Base-by-base conservation (phyloP, 371 early-diverging fungal genomes). In the Rhizopus stolonifer region DNA sequence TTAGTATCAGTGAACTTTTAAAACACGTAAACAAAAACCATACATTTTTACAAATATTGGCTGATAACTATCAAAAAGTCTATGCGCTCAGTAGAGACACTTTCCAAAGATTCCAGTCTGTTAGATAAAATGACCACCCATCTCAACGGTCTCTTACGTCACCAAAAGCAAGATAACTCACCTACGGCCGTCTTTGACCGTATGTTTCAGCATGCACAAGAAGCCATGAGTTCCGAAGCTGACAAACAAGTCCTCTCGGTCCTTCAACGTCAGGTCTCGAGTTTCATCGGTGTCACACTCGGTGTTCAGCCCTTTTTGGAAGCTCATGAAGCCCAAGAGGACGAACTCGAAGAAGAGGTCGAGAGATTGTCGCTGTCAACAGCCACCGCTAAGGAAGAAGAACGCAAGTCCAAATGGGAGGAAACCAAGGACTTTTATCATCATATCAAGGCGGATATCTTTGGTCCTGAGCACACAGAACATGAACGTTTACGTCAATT, bases 211-310 rank as follows among this genome's bases (percentile, higher is more conserved):
- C 56, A 68, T 29, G 77, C 77, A 13, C 62, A 61, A 6, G 58
- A 51, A 21, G 71, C 73, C 25, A 69, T 72, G 60, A 64, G 64
- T 18, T 55, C 58, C 7, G 73, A 76, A 2, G 52, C 49, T 11
- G 77, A 76, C 52, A 76, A 67, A 49, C 71, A 72, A 42, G 69
- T 72, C 21, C 56, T 76, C 44, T 23, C 61, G 25, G 38, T 64
- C n/a, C 55, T 56, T 25, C 39, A 48, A 46, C 52, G 51, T 26
- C 55, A 58, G 18, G 52, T 58, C 8, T 39, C 46, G 6, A 57
- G 60, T 34, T 58, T 61, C 31, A 58, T 68, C 32, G 64, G 58
- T 44, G 58, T 57, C 25, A 52, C 54, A 17, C 49, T 65, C 10
- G 65, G 65, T 26, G 56, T 65, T 32, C 49, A 46, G 10, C 49